phyloP scores from a whole-genome alignment of 202 grass and related monocot genomes.

The Elaeis oleifera region DNA sequence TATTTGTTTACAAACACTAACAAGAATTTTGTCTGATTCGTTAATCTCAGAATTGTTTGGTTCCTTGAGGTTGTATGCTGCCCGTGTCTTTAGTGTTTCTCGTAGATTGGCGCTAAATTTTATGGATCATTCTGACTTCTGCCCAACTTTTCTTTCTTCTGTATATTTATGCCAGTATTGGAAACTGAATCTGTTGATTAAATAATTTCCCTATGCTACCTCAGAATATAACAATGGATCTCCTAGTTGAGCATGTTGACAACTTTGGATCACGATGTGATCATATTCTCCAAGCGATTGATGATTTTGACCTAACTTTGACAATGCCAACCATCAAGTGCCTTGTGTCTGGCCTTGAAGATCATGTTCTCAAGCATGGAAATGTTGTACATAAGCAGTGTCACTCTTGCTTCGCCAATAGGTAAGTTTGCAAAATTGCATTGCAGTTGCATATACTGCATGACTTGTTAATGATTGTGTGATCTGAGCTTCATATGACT shows the following conservation, averaged over 20 bases:
- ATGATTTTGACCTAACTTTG: slow-evolving; percentile 33
- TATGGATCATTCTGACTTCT: no score
- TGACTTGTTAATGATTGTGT: no score
- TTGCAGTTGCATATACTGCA: no score
- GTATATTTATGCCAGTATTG: slow-evolving; percentile 4
- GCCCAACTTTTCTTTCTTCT: not conserved
- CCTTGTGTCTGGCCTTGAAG: slow-evolving; percentile 51
- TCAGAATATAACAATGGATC: slow-evolving; percentile 54
- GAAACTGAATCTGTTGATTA: slow-evolving; percentile 3
- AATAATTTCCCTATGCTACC: slow-evolving; percentile 15
- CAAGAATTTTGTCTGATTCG: no score
- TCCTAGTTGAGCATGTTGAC: slow-evolving; percentile 35
- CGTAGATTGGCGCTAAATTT: no score
- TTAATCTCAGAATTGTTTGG: no score
- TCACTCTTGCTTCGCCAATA: slow-evolving; percentile 34
- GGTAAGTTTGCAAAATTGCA: slow-evolving; percentile 11
- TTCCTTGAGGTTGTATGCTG: no score
- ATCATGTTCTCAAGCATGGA: slow-evolving; percentile 49
- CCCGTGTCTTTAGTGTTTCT: no score
- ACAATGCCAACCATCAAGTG: slow-evolving; percentile 29
- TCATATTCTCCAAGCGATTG: slow-evolving; percentile 32
- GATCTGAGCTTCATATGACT: no score
- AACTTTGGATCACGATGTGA: slow-evolving; percentile 32
- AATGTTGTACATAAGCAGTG: slow-evolving; percentile 38
- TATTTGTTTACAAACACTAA: no score